Percentiles rank a stretch among this genome's conserved stretches.
Conservation (phyloP, 2,329 filamentous ascomycete species). For the Cladophialophora exuberans region DNA sequence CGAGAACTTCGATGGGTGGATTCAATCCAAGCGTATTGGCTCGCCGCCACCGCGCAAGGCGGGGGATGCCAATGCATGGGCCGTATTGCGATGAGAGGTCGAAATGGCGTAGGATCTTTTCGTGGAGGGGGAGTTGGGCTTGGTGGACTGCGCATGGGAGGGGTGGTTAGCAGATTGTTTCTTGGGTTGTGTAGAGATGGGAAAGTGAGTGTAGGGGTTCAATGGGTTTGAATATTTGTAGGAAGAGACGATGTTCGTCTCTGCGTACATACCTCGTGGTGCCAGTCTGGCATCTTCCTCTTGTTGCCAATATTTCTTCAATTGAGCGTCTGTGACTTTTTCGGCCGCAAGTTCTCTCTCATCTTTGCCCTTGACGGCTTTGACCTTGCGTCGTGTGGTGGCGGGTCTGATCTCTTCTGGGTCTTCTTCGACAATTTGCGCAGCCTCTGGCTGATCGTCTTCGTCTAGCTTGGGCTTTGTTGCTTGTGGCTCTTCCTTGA, state of each 20-base stretch:
- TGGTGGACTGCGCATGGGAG: slow-evolving; percentile 67
- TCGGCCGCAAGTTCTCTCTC: slow-evolving; percentile 54
- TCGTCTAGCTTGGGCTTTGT: not conserved
- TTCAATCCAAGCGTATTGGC: slow-evolving; percentile 81
- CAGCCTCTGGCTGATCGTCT: not conserved
- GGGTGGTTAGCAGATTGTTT: not conserved
- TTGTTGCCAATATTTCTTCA: slow-evolving; percentile 75
- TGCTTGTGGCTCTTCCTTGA: not conserved
- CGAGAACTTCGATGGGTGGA: slow-evolving; percentile 87
- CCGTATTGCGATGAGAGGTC: slow-evolving; percentile 91
- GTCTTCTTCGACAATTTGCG: slow-evolving; percentile 34
- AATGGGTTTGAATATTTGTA: not conserved
- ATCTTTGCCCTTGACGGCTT: slow-evolving; percentile 32
- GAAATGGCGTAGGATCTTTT: slow-evolving; percentile 90
- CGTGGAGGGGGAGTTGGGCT: slow-evolving; percentile 68
- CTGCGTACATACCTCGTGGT: slow-evolving; percentile 58
- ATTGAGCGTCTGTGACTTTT: slow-evolving; percentile 67
- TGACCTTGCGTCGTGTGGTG: slow-evolving; percentile 9
- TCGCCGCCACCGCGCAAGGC: slow-evolving; percentile 84
- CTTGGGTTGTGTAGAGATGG: not conserved
- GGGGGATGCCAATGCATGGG: slow-evolving; percentile 82
- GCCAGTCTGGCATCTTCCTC: slow-evolving; percentile 72
- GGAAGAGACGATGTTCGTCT: not conserved
- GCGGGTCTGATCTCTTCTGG: slow-evolving; percentile 29
- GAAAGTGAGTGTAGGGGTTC: not conserved